Evolutionary conservation across 768 basidiomycete species (phyloP).

Genomic region (Amylocystis lapponica): DNA sequence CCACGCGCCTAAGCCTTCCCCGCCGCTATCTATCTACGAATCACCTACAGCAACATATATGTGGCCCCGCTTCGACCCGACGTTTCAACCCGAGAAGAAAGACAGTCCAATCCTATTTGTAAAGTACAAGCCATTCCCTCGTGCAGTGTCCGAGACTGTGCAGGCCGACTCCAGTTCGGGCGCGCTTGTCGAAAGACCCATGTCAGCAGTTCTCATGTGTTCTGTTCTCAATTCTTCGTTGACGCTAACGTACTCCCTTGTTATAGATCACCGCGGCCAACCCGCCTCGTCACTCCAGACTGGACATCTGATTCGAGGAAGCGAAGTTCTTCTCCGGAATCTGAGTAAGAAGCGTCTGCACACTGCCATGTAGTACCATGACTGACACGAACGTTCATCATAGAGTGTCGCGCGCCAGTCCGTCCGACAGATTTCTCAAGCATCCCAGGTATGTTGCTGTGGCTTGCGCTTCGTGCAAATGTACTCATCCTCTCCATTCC

Average conservation of each 20-base stretch:
- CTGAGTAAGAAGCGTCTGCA: constrained; percentile 11
- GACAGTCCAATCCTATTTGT: too few species aligned
- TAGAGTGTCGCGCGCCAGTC: constrained; percentile 6
- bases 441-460: constrained; percentile 6
- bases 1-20: neutral
- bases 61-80: constrained; percentile 14
- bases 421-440: constrained; percentile 12
- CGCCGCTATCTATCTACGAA: constrained; percentile 11
- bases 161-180: too few species aligned
- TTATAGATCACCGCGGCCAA: too few species aligned
- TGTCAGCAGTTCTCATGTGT: too few species aligned
- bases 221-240: too few species aligned
- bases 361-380: neutral
- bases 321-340: constrained; percentile 10
- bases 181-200: too few species aligned
- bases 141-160: too few species aligned
- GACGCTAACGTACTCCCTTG: too few species aligned
- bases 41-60: constrained; percentile 14
- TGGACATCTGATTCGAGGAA: constrained; percentile 10
- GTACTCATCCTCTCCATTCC: too few species aligned
- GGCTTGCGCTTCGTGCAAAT: neutral
- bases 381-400: neutral
- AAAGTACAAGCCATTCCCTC: too few species aligned
- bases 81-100: too few species aligned
- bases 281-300: too few species aligned